phyloP scores from a whole-genome alignment of 1,284 basidiomycete genomes.

The Anthracocystis setariae region DNA sequence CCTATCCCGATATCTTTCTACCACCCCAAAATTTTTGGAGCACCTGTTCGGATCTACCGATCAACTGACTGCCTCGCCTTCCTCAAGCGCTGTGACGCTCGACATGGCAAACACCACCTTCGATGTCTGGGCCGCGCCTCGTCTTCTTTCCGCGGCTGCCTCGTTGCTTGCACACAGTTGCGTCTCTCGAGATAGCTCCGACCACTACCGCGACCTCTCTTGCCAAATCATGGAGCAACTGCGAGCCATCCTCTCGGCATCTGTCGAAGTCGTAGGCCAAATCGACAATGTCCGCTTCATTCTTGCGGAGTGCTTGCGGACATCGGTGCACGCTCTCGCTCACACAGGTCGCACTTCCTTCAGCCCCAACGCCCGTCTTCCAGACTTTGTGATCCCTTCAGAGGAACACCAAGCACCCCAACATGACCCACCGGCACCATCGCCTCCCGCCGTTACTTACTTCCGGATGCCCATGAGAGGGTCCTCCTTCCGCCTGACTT shows the following conservation, averaged over 20 bases:
- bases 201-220: conserved; percentile 14
- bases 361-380: conserved; percentile 21
- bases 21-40: conserved; percentile 48
- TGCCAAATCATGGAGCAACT: conserved; percentile 19
- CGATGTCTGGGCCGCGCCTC: conserved; percentile 54
- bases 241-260: conserved; percentile 22
- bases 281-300: conserved; percentile 47
- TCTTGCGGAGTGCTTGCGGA: conserved; percentile 33
- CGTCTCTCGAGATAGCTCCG: conserved; percentile 3
- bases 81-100: conserved; percentile 27
- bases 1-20: conserved; percentile 17
- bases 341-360: conserved; percentile 35
- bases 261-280: conserved; percentile 34
- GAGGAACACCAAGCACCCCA: background rate
- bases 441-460: conserved; percentile 18
- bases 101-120: conserved; percentile 51
- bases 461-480: conserved; percentile 11
- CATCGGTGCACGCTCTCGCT: conserved; percentile 43
- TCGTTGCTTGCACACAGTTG: conserved; percentile 20
- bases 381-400: conserved; percentile 33
- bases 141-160: conserved; percentile 45
- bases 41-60: conserved; percentile 29
- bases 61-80: conserved; percentile 10
- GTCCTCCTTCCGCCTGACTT: conserved; percentile 27
- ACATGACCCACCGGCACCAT: background rate